Percentiles rank a stretch among this genome's conserved stretches.
Evolutionary conservation across 2,329 filamentous ascomycete genomes (phyloP).

Genomic region (Fusarium burgessii): DNA sequence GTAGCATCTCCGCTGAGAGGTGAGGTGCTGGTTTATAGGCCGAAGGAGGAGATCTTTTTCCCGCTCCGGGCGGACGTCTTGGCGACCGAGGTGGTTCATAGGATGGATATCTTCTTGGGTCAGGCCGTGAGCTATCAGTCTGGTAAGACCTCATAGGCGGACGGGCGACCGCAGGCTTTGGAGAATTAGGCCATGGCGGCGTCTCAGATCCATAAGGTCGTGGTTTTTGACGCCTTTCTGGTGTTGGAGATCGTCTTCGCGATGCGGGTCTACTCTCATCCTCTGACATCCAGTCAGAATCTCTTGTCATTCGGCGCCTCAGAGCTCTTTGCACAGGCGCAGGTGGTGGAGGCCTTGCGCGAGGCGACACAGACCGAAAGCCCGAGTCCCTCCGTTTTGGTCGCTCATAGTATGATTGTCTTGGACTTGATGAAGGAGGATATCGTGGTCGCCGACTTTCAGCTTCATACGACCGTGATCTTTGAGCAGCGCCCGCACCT

Average conservation of each 20-base stretch:
- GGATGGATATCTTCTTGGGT: conserved; percentile 24
- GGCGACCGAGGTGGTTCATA: conserved; percentile 29
- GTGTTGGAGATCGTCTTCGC: conserved; percentile 20
- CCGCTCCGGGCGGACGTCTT: conserved; percentile 5
- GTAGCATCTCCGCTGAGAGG: conserved; percentile 17
- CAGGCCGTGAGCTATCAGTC: conserved; percentile 27
- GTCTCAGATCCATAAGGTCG: conserved; percentile 7
- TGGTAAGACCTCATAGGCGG: conserved; percentile 34
- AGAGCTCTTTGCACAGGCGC: conserved; percentile 5
- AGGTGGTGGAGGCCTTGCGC: conserved; percentile 15
- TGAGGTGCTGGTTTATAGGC: conserved; percentile 24
- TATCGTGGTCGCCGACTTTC: conserved; percentile 26
- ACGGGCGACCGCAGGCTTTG: neutral
- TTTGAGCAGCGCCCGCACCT: conserved; percentile 7
- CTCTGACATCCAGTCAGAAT: conserved; percentile 41
- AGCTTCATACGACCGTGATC: conserved; percentile 40
- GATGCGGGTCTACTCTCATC: conserved; percentile 39
- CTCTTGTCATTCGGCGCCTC: conserved; percentile 34
- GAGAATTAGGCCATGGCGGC: conserved; percentile 4
- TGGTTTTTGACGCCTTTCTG: conserved; percentile 12
- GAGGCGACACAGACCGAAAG: conserved; percentile 38
- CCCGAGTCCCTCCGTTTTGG: conserved; percentile 21
- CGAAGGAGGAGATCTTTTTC: conserved; percentile 20
- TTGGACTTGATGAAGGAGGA: conserved; percentile 12
- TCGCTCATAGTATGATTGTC: conserved; percentile 29